Percentiles rank a stretch among this genome's conserved stretches.
These are phyloP conservation scores for Salix caprea DNA, from an alignment of 345 rosid species.

Conservation along the genomic window DNA sequence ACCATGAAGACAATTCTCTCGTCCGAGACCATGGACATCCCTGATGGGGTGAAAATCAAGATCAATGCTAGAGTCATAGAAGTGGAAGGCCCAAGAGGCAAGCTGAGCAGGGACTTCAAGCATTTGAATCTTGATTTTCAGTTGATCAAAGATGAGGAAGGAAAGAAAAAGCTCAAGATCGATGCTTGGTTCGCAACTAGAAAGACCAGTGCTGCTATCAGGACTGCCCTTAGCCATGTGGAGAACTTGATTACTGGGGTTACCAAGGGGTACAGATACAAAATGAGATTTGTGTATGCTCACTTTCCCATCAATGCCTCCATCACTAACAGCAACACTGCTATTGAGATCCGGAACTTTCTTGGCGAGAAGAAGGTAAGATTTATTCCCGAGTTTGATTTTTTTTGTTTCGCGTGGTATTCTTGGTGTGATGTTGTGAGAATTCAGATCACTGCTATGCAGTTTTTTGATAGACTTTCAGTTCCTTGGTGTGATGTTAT, in stretches of 20 bases:
- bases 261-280: slow-evolving; percentile 50
- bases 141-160: slow-evolving; percentile 23
- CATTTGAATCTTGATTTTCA: slow-evolving; percentile 64
- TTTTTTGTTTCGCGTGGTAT: no score
- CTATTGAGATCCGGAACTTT: slow-evolving; percentile 52
- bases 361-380: slow-evolving; percentile 47
- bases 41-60: slow-evolving; percentile 49
- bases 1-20: slow-evolving; percentile 18
- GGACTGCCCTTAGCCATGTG: slow-evolving; percentile 48
- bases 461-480: no score
- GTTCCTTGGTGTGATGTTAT: no score
- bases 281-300: slow-evolving; percentile 54
- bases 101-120: slow-evolving; percentile 55
- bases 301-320: slow-evolving; percentile 55
- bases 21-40: slow-evolving; percentile 63
- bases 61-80: slow-evolving; percentile 52
- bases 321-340: slow-evolving; percentile 22
- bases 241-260: slow-evolving; percentile 46
- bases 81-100: slow-evolving; percentile 57
- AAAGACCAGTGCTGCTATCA: slow-evolving; percentile 30
- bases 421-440: no score
- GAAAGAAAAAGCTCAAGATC: slow-evolving; percentile 26
- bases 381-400: neutral
- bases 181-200: slow-evolving; percentile 33
- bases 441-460: no score